Evolutionary conservation across 78 protist genomes (phyloP).

Genomic region (Guillardia theta): DNA sequence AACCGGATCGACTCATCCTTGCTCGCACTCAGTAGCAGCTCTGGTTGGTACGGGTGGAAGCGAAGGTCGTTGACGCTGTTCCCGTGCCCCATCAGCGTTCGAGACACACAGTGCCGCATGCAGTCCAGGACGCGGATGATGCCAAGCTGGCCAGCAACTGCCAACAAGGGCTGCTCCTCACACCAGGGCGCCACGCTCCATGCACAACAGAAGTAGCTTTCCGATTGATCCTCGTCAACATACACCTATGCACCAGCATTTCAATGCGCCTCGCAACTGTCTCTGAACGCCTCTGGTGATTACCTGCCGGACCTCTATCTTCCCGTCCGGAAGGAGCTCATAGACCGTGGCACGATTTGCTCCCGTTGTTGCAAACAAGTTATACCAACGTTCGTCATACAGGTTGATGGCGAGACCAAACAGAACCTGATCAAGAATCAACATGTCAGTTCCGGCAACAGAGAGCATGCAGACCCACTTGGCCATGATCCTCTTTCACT

Average conservation of each 20-base stretch:
- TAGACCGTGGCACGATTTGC: slow-evolving; percentile 3
- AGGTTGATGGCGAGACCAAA: not conserved
- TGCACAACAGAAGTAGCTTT: not conserved
- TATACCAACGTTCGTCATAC: not conserved
- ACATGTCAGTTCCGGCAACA: not conserved
- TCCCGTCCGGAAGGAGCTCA: slow-evolving; percentile 18
- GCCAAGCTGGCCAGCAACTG: slow-evolving; percentile 7
- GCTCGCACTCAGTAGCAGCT: not conserved
- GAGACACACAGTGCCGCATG: not conserved
- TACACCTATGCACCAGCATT: not conserved
- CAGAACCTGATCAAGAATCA: not conserved
- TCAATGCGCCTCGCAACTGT: not conserved
- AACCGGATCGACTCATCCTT: slow-evolving; percentile 35
- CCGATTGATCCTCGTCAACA: not conserved
- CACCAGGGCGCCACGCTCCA: not conserved
- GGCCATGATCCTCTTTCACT: slow-evolving; percentile 23
- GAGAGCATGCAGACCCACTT: not conserved
- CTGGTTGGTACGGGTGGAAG: not conserved
- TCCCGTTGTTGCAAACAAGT: slow-evolving; percentile 31
- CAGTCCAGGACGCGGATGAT: not conserved
- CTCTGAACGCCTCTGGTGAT: not conserved
- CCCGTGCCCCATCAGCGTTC: slow-evolving; percentile 41
- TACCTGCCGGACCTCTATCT: slow-evolving; percentile 1
- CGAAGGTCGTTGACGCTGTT: slow-evolving; percentile 13
- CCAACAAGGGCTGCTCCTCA: not conserved